phyloP scores from a whole-genome alignment of 208 protist species.

The Leishmania major region DNA sequence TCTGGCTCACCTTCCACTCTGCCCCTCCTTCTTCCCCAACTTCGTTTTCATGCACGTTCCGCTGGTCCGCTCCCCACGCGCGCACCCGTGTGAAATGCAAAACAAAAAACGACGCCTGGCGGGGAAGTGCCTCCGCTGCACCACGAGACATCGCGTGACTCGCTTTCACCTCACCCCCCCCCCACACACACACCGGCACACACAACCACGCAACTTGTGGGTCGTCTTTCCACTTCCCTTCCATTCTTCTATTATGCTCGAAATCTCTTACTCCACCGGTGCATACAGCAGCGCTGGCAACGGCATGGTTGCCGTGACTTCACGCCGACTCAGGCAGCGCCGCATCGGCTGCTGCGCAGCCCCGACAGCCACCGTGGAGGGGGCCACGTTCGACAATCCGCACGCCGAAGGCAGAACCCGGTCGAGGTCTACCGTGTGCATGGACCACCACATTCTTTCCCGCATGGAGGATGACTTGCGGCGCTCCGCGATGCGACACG shows the following conservation, averaged over 20 bases:
- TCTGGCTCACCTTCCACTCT: neutral
- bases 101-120: neutral
- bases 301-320: neutral
- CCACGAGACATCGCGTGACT: neutral
- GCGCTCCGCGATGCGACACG: slow-evolving; percentile 32
- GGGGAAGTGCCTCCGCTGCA: neutral
- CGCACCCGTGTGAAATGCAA: neutral
- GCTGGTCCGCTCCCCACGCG: neutral
- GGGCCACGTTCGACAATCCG: slow-evolving; percentile 10
- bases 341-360: slow-evolving; percentile 19
- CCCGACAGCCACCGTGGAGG: slow-evolving; percentile 3
- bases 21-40: neutral
- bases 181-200: neutral
- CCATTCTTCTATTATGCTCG: neutral
- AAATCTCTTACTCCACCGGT: neutral
- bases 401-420: neutral
- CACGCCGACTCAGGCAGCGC: neutral
- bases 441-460: slow-evolving; percentile 56
- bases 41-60: neutral
- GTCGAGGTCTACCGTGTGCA: slow-evolving; percentile 45
- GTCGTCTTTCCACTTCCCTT: neutral
- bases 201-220: neutral
- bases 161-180: neutral
- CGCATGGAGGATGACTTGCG: slow-evolving; percentile 47
- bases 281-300: neutral